A percentile compares a stretch with the other conserved stretches of the same genome.
Evolutionary conservation across 202 grass and related monocot species (phyloP).

Genomic region (Musa balbisiana): DNA sequence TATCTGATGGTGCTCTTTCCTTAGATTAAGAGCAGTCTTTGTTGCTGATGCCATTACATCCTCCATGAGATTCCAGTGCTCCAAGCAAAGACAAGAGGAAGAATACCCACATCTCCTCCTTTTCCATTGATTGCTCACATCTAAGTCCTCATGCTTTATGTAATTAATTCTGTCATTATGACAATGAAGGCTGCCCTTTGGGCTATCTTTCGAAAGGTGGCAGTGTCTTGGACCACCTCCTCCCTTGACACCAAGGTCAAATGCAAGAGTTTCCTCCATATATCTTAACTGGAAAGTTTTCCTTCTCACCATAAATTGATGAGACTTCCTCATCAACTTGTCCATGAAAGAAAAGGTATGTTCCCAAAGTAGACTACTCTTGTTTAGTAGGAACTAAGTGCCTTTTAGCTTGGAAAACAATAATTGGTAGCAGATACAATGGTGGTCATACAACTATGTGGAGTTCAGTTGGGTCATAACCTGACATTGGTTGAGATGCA

Average conservation of each 20-base stretch:
- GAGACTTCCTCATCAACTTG: neutral
- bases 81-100: constrained; percentile 2
- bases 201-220: neutral
- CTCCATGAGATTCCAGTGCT: neutral
- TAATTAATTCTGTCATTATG: constrained; percentile 7
- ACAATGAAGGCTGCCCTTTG: neutral
- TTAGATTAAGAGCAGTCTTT: neutral
- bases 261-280: neutral
- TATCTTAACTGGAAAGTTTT: neutral
- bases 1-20: neutral
- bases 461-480: too few species aligned
- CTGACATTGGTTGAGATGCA: too few species aligned
- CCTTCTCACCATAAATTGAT: neutral
- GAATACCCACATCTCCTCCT: constrained; percentile 10
- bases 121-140: constrained; percentile 5
- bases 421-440: too few species aligned
- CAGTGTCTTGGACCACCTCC: neutral
- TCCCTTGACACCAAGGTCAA: constrained; percentile 1
- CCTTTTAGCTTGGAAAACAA: neutral
- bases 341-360: neutral
- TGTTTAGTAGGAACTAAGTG: neutral
- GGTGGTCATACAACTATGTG: too few species aligned
- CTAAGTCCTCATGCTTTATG: constrained; percentile 2
- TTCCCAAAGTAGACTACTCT: neutral
- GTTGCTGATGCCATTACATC: neutral